A percentile compares a stretch with the other conserved stretches of the same genome.
These are phyloP conservation scores for Platanthera guangdongensis DNA, from an alignment of 106 monocot genomes.

Conservation along the genomic window DNA sequence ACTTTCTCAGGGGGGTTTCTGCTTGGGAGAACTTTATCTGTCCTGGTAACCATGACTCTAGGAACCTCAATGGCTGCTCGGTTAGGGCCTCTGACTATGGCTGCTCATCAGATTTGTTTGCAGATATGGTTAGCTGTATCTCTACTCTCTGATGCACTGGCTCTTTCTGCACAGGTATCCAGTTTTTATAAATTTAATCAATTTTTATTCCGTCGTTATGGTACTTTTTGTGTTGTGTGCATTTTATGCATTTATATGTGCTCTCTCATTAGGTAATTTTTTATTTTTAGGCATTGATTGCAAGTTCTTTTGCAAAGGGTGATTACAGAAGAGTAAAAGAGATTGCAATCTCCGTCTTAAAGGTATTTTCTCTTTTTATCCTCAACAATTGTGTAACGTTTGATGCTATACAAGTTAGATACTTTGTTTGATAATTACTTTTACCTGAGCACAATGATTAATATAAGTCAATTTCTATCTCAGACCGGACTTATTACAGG, in stretches of 20 bases:
- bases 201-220: too few relatives aligned
- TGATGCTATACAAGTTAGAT: constrained; percentile 8
- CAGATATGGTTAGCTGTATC: constrained; percentile 98
- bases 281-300: constrained; percentile 64
- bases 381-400: background rate
- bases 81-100: constrained; percentile 79
- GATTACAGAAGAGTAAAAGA: constrained; percentile 81
- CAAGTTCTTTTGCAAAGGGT: constrained; percentile 69
- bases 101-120: constrained; percentile 97
- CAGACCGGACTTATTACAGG: constrained; percentile 71
- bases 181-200: background rate
- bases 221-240: background rate
- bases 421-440: background rate
- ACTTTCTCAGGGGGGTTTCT: constrained; percentile 64
- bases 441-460: constrained; percentile 2
- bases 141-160: constrained; percentile 91
- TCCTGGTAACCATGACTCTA: constrained; percentile 78
- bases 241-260: background rate
- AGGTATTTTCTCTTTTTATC: constrained; percentile 33
- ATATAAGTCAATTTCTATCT: constrained; percentile 2
- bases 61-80: constrained; percentile 96
- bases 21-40: constrained; percentile 79
- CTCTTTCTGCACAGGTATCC: constrained; percentile 82
- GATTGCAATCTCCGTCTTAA: constrained; percentile 51
- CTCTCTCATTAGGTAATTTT: background rate